phyloP scores from a whole-genome alignment of 108 stramenopile species.

The Pseudonitzschia multistriata region DNA sequence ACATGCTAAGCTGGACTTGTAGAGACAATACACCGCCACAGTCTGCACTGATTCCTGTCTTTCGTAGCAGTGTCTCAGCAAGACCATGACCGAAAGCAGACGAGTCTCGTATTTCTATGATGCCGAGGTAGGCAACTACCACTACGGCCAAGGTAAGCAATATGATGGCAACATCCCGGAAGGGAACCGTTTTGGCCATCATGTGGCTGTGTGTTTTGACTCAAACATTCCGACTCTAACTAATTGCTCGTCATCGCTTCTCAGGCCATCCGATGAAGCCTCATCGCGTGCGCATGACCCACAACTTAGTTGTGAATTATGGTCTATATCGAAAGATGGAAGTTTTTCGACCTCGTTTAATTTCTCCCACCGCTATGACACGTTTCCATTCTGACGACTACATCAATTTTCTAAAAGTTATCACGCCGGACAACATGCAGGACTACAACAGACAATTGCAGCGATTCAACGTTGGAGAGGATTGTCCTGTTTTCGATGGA shows the following conservation, averaged over 20 bases:
- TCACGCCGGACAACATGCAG: constrained; percentile 98
- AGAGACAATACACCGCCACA: too few species aligned
- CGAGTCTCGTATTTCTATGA: constrained; percentile 96
- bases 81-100: constrained; percentile 40
- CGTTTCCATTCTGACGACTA: constrained; percentile 98
- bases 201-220: background rate
- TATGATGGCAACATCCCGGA: background rate
- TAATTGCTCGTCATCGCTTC: constrained; percentile 28
- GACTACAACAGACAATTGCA: constrained; percentile 91
- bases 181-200: background rate
- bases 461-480: constrained; percentile 98
- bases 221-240: background rate
- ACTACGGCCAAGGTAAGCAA: constrained; percentile 88
- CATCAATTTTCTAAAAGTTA: constrained; percentile 96
- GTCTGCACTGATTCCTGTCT: too few species aligned
- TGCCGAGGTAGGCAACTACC: constrained; percentile 96
- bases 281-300: constrained; percentile 99
- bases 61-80: too few species aligned
- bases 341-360: constrained; percentile 94
- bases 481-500: constrained; percentile 99
- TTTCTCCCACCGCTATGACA: constrained; percentile 93
- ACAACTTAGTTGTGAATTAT: constrained; percentile 99
- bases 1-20: too few species aligned
- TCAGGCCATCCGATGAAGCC: constrained; percentile 98
- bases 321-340: constrained; percentile 98